phyloP scores from a whole-genome alignment of 257 asterid genomes.

The Linderniella brevidens region DNA sequence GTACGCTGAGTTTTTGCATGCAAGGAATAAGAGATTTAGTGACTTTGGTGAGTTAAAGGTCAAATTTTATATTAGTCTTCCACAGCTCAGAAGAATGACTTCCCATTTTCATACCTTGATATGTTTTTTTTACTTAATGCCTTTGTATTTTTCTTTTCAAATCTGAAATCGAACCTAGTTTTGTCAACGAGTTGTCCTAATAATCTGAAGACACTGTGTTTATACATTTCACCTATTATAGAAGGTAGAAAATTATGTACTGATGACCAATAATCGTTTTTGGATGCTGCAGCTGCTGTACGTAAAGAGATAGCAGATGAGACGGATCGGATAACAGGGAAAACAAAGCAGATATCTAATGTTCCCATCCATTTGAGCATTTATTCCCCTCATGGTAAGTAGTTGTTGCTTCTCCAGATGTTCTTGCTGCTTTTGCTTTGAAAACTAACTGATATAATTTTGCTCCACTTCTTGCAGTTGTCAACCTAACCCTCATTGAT shows the following conservation, averaged over 20 bases:
- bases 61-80: background rate
- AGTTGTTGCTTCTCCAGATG: slow-evolving; percentile 23
- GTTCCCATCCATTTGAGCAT: slow-evolving; percentile 48
- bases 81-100: too few relatives aligned
- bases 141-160: too few relatives aligned
- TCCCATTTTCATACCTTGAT: too few relatives aligned
- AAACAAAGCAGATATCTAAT: slow-evolving; percentile 73
- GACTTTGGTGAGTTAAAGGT: slow-evolving; percentile 51
- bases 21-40: slow-evolving; percentile 45
- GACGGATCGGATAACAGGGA: slow-evolving; percentile 91
- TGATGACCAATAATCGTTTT: slow-evolving; percentile 18
- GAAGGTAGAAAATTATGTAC: slow-evolving; percentile 11
- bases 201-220: too few relatives aligned
- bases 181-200: too few relatives aligned
- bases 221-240: too few relatives aligned
- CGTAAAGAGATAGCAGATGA: slow-evolving; percentile 90
- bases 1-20: slow-evolving; percentile 88
- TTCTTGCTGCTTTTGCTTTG: too few relatives aligned
- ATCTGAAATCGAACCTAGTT: too few relatives aligned
- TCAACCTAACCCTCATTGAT: slow-evolving; percentile 80
- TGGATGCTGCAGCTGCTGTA: slow-evolving; percentile 62
- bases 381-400: slow-evolving; percentile 63
- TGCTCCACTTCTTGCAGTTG: slow-evolving; percentile 90
- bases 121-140: too few relatives aligned
- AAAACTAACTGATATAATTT: too few relatives aligned